A percentile compares a stretch with the other conserved stretches of the same genome.
phyloP scores from a whole-genome alignment of 192 early-diverging fungal species.

The Backusella luteola region DNA sequence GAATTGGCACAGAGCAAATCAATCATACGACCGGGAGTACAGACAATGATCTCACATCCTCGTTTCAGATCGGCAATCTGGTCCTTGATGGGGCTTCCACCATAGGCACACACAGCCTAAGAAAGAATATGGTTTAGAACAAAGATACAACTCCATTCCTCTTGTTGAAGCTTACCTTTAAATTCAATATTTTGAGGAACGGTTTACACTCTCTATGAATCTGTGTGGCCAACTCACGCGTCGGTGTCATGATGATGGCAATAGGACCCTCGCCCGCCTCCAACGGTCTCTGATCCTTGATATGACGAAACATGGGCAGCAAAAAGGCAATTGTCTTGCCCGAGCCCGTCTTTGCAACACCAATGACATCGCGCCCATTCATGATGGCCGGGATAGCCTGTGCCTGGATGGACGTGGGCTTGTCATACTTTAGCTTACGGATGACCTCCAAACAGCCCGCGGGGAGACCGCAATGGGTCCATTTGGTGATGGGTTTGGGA shows the following conservation, averaged over 20 bases:
- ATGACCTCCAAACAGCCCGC: constrained; percentile 74
- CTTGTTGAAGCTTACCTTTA: constrained; percentile 42
- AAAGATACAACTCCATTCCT: not conserved
- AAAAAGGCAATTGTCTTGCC: constrained; percentile 95
- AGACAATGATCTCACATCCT: constrained; percentile 90
- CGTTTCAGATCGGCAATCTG: constrained; percentile 88
- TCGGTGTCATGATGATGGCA: constrained; percentile 89
- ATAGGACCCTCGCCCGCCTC: constrained; percentile 82
- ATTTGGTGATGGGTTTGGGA: constrained; percentile 91
- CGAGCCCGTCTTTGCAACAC: constrained; percentile 91
- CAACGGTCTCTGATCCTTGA: constrained; percentile 84
- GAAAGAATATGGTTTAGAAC: not conserved
- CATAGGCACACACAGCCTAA: constrained; percentile 83
- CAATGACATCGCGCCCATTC: constrained; percentile 94
- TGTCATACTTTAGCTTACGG: constrained; percentile 78
- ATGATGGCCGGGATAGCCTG: constrained; percentile 96
- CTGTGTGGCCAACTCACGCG: constrained; percentile 89
- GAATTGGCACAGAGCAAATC: constrained; percentile 86
- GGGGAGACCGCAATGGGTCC: constrained; percentile 96
- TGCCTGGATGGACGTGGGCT: constrained; percentile 87
- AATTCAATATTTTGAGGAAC: constrained; percentile 84
- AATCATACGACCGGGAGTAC: constrained; percentile 90
- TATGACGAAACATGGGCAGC: constrained; percentile 93
- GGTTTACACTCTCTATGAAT: constrained; percentile 91
- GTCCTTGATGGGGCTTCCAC: constrained; percentile 83